Base-by-base conservation (phyloP, 768 basidiomycete genomes). In the Brasilioporus rufonigricans region DNA sequence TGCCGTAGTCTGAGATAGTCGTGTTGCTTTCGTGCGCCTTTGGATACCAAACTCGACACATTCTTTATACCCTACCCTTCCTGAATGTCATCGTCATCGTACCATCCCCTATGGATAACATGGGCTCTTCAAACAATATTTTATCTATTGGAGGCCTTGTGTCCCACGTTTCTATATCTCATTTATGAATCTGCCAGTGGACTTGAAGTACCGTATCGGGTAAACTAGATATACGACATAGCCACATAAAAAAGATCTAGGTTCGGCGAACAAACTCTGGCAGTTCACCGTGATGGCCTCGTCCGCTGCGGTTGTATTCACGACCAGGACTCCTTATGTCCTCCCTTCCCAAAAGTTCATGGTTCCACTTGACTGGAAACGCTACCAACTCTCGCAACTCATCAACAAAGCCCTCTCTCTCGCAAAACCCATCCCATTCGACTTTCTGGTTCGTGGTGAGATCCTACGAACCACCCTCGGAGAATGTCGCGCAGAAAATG, bases 351-450 rank as follows among this genome's bases (percentile, higher is more conserved):
- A 94, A 69, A 93, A 92, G 65, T 98, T 93, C 68, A 86, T 97
- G 84, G 87, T 98, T 16, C 96, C 97, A 2, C 77, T 85, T 1
- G 75, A 82, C 70, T 98, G 94, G 94, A 83, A 81, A 53, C 85
- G 96, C n/a, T 98, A 90, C 71, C 96, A 98, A 64, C 87, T 99
- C 31, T 98, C 95, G 1, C 93, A 98, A 57, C 86, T 98, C 40
- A 85, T 99, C 55, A 99, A 99, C 76, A 97, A 97, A 66, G 91
- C 95, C 1, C 77, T 98, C 26, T 79, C 81, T 24, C 81, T 89
- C 18, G 69, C 79, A 0, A 82, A 83, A 51, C 85, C 90, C 0
- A 77, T 96, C 3, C 95, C 94, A 0, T 98, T 98, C 67, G 95
- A 99, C 71, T 98, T 98, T 70, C 72, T 99, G 43, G 76, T 97